Conservation (phyloP, 805 yeast species). For the Brettanomyces nanus region DNA sequence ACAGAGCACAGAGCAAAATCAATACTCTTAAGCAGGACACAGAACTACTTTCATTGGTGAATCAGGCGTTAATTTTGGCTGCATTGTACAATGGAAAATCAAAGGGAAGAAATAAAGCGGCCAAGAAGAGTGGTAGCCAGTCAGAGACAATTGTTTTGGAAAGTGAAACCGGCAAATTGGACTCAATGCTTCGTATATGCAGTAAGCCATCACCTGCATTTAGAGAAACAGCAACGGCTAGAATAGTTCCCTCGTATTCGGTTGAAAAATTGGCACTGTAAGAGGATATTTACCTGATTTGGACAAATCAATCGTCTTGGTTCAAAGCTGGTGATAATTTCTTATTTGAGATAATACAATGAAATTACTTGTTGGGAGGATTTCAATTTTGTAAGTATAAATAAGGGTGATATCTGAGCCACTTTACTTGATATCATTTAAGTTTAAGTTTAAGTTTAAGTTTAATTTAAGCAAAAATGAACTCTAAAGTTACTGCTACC, state of each 20-base stretch:
- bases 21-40: conserved; percentile 30
- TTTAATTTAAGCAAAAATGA: no score
- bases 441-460: no score
- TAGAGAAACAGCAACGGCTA: background rate
- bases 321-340: no score
- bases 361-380: no score
- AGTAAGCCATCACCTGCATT: background rate
- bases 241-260: conserved; percentile 1
- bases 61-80: conserved; percentile 31
- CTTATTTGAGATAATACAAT: no score
- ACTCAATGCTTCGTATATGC: background rate
- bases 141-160: conserved; percentile 5
- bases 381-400: no score
- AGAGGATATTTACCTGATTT: no score
- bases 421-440: no score
- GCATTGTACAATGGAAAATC: conserved; percentile 9
- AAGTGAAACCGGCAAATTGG: conserved; percentile 22
- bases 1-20: conserved; percentile 34
- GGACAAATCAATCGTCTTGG: no score
- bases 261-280: conserved; percentile 2
- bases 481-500: conserved; percentile 4
- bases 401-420: no score
- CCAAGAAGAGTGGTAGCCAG: conserved; percentile 3
- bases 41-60: conserved; percentile 38
- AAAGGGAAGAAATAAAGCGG: conserved; percentile 12